Percentiles rank a stretch among this genome's conserved stretches.
Evolutionary conservation across 164 flowering plant genomes (phyloP).

Genomic region (Vitis cinerea): DNA sequence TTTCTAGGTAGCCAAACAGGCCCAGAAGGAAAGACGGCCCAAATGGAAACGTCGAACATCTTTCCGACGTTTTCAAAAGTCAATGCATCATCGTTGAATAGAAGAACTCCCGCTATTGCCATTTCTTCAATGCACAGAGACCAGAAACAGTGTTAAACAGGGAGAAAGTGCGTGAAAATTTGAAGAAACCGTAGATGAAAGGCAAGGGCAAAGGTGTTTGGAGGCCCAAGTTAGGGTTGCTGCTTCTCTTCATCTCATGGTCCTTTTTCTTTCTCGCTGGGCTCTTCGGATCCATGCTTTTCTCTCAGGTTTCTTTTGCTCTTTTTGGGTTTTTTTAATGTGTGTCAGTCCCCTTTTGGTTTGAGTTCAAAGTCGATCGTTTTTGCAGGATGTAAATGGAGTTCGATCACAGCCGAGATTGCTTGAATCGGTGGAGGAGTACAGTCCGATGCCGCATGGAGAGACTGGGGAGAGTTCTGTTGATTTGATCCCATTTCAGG

Average conservation of each 20-base stretch:
- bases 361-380: background rate
- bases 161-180: too few relatives aligned
- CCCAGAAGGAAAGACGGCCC: too few relatives aligned
- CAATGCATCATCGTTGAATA: too few relatives aligned
- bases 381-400: slow-evolving; percentile 31
- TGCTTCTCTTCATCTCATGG: slow-evolving; percentile 42
- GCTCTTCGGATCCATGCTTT: slow-evolving; percentile 48
- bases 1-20: too few relatives aligned
- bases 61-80: too few relatives aligned
- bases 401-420: slow-evolving; percentile 26
- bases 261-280: slow-evolving; percentile 63
- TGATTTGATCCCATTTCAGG: slow-evolving; percentile 69
- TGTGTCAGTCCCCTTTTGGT: background rate
- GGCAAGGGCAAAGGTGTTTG: slow-evolving; percentile 23
- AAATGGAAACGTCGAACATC: too few relatives aligned
- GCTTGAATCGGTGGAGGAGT: slow-evolving; percentile 30
- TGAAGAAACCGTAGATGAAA: slow-evolving; percentile 15
- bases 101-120: too few relatives aligned
- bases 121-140: too few relatives aligned
- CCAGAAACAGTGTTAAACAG: too few relatives aligned
- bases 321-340: background rate
- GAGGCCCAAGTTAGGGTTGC: slow-evolving; percentile 42
- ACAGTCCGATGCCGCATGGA: slow-evolving; percentile 44
- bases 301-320: slow-evolving; percentile 43
- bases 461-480: slow-evolving; percentile 57